These are phyloP conservation scores for Thalassiosira hispida DNA, from an alignment of 352 stramenopile species.

Conservation along the genomic window DNA sequence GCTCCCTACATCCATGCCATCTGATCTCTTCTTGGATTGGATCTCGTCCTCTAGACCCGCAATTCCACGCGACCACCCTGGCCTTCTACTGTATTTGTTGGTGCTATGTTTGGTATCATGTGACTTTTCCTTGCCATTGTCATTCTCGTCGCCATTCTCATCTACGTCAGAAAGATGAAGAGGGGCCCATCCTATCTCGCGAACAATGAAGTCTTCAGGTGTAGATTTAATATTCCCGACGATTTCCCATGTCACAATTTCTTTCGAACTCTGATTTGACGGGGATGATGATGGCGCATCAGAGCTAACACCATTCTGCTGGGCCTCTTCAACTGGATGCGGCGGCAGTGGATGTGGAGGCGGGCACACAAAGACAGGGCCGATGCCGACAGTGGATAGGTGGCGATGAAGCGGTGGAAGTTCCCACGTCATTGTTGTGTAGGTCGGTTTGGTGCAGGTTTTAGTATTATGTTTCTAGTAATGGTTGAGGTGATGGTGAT, in stretches of 20 bases:
- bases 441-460: too few relatives aligned
- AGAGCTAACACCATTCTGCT: neutral
- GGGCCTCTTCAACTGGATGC: constrained; percentile 4
- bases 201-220: constrained; percentile 80
- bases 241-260: constrained; percentile 67
- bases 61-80: constrained; percentile 26
- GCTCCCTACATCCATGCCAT: neutral
- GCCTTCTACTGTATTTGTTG: neutral
- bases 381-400: neutral
- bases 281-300: neutral
- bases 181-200: constrained; percentile 66
- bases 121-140: neutral
- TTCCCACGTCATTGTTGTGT: neutral
- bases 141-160: neutral
- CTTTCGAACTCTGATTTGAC: constrained; percentile 2
- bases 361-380: constrained; percentile 1
- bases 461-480: too few relatives aligned
- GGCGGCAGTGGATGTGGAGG: constrained; percentile 8
- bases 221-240: constrained; percentile 67
- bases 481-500: too few relatives aligned
- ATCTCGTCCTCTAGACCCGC: constrained; percentile 17
- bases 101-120: neutral
- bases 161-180: neutral
- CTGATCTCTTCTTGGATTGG: neutral
- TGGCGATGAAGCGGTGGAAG: neutral